Percentiles rank a stretch among this genome's conserved stretches.
Evolutionary conservation across 306 rosid genomes (phyloP).

Genomic region (Leucaena leucocephala): DNA sequence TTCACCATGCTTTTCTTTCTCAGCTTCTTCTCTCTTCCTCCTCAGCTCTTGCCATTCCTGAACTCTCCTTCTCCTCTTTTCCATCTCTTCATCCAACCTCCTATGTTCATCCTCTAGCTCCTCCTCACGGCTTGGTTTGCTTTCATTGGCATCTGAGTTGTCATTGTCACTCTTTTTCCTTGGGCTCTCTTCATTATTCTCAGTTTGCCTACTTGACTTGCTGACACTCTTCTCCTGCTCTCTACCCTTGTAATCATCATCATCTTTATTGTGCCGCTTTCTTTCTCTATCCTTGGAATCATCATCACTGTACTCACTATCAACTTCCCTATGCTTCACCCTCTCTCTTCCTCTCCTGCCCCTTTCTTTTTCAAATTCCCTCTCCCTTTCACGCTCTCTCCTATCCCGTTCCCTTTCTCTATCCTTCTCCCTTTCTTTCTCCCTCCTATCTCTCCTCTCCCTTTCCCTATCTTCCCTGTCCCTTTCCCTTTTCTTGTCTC

Average conservation of each 20-base stretch:
- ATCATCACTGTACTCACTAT: slow-evolving; percentile 62
- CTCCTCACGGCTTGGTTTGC: slow-evolving; percentile 62
- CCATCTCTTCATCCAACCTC: slow-evolving; percentile 90
- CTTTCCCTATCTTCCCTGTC: slow-evolving; percentile 38
- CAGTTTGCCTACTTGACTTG: slow-evolving; percentile 57
- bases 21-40: slow-evolving; percentile 81
- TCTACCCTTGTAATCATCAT: slow-evolving; percentile 55
- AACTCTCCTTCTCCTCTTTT: slow-evolving; percentile 91
- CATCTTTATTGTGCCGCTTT: slow-evolving; percentile 70
- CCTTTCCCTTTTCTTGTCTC: slow-evolving; percentile 44
- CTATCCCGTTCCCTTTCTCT: slow-evolving; percentile 44
- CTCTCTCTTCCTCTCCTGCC: slow-evolving; percentile 53
- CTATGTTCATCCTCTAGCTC: slow-evolving; percentile 80
- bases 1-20: slow-evolving; percentile 71
- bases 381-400: slow-evolving; percentile 52
- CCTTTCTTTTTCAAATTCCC: slow-evolving; percentile 54
- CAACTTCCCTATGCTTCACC: slow-evolving; percentile 67
- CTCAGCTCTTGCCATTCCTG: slow-evolving; percentile 91
- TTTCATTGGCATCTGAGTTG: slow-evolving; percentile 54
- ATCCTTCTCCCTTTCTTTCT: slow-evolving; percentile 33
- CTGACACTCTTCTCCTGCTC: slow-evolving; percentile 53
- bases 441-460: slow-evolving; percentile 40
- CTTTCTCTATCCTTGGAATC: slow-evolving; percentile 58
- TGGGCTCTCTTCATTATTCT: slow-evolving; percentile 58
- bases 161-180: slow-evolving; percentile 54